These are phyloP conservation scores for Neofusicoccum parvum DNA, from an alignment of 2,329 filamentous ascomycete genomes.

Conservation along the genomic window DNA sequence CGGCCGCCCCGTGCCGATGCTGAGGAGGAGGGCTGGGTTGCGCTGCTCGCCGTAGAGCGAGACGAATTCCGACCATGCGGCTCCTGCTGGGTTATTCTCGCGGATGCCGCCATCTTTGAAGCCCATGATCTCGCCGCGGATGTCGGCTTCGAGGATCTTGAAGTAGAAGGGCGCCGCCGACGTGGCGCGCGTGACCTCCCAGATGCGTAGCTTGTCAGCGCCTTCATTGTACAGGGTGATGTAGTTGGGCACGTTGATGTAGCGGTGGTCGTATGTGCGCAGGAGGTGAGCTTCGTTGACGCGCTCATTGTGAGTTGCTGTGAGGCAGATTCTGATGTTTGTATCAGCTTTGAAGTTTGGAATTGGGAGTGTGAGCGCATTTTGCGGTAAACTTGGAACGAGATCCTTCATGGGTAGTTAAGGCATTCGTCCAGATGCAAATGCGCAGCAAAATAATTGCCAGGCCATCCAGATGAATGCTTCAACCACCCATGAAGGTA, in stretches of 20 bases:
- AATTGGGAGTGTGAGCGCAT: not conserved
- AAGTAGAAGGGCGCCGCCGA: conserved; percentile 57
- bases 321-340: conserved; percentile 46
- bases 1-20: conserved; percentile 50
- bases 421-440: not conserved
- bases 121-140: conserved; percentile 41
- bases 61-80: conserved; percentile 51
- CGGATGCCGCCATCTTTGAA: conserved; percentile 56
- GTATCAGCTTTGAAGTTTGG: not conserved
- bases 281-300: conserved; percentile 53
- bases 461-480: not conserved
- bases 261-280: conserved; percentile 52
- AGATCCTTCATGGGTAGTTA: not conserved
- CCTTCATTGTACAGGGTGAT: conserved; percentile 52
- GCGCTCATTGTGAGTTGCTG: conserved; percentile 50
- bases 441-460: not conserved
- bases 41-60: conserved; percentile 47
- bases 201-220: conserved; percentile 51
- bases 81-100: conserved; percentile 53
- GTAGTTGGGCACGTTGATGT: conserved; percentile 46
- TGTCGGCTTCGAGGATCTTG: conserved; percentile 49
- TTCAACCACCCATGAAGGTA: not conserved
- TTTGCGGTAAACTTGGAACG: not conserved
- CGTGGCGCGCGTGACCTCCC: conserved; percentile 55
- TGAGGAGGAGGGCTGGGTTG: conserved; percentile 49